Percentiles rank a stretch among this genome's conserved stretches.
Conservation (phyloP, 1,139 yeast species). For the Blastobotrys indianensis region DNA sequence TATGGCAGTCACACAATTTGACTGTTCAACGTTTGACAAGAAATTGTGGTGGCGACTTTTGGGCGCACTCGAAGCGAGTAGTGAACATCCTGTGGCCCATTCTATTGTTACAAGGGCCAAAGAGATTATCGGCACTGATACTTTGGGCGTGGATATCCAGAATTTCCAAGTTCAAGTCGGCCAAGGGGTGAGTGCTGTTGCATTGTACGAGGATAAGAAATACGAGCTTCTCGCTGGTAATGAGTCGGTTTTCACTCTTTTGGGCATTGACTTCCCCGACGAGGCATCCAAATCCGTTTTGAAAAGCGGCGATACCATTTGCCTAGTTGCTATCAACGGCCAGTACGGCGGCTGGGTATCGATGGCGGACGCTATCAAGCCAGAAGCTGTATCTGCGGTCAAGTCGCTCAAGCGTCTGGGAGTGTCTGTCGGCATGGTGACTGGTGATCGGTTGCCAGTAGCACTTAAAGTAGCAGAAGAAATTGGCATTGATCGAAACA, state of each 20-base stretch:
- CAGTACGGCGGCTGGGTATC: constrained; percentile 58
- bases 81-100: constrained; percentile 86
- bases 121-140: constrained; percentile 20
- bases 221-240: constrained; percentile 54
- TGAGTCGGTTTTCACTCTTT: constrained; percentile 39
- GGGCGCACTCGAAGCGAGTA: constrained; percentile 57
- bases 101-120: constrained; percentile 48
- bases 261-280: constrained; percentile 22
- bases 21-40: constrained; percentile 20
- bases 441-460: constrained; percentile 72
- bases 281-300: constrained; percentile 1
- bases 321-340: constrained; percentile 48
- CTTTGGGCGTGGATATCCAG: constrained; percentile 35
- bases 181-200: constrained; percentile 57
- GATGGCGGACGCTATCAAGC: constrained; percentile 63
- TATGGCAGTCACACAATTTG: constrained; percentile 49
- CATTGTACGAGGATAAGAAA: constrained; percentile 23
- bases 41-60: constrained; percentile 53
- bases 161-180: constrained; percentile 59
- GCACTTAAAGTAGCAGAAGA: constrained; percentile 61
- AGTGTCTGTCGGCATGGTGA: constrained; percentile 75
- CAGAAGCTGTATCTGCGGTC: constrained; percentile 58
- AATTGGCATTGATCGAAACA: constrained; percentile 58
- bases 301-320: constrained; percentile 24
- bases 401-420: constrained; percentile 49